phyloP scores from a whole-genome alignment of 495 filamentous ascomycete genomes.

The Geoglossum glabrum region DNA sequence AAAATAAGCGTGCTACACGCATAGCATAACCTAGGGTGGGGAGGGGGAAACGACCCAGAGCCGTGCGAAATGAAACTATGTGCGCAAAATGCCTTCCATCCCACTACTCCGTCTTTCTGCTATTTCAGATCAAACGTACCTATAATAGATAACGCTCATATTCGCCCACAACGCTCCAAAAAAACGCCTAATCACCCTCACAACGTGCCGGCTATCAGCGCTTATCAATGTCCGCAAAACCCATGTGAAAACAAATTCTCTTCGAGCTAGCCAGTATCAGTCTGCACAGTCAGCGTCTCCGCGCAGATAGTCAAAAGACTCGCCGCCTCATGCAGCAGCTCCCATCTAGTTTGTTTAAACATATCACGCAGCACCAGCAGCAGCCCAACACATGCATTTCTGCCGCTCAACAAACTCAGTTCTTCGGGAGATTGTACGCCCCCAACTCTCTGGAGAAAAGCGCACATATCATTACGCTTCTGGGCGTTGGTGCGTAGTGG shows the following conservation, averaged over 20 bases:
- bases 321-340: constrained; percentile 72
- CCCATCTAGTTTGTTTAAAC: constrained; percentile 74
- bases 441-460: constrained; percentile 53
- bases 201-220: neutral
- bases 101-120: no score
- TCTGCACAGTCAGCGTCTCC: neutral
- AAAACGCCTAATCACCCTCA: neutral
- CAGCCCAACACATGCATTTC: constrained; percentile 68
- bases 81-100: neutral
- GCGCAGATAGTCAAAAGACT: constrained; percentile 33
- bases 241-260: neutral
- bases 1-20: neutral
- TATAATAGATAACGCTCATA: no score
- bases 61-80: neutral
- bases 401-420: constrained; percentile 48
- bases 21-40: no score
- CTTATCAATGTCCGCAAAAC: neutral
- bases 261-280: neutral
- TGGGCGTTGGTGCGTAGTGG: constrained; percentile 36
- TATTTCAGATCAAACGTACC: no score
- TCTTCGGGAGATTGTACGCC: constrained; percentile 65
- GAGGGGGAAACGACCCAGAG: neutral
- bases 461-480: constrained; percentile 57
- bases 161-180: no score
- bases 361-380: constrained; percentile 64